phyloP scores from a whole-genome alignment of 352 stramenopile genomes.

The Pythium rishiriense region DNA sequence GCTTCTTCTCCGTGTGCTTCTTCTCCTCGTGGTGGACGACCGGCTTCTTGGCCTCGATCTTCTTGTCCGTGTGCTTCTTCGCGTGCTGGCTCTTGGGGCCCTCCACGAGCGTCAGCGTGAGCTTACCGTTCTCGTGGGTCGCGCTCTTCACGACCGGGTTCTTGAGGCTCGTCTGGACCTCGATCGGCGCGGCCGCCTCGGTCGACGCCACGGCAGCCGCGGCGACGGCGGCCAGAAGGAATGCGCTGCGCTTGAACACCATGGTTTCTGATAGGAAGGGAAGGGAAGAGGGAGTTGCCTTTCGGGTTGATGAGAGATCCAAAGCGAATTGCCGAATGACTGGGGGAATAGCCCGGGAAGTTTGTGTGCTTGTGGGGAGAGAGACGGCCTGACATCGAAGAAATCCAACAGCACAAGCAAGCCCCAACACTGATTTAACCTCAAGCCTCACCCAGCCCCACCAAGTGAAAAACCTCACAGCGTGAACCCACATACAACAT shows the following conservation, averaged over 20 bases:
- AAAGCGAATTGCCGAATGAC: constrained; percentile 33
- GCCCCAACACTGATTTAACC: constrained; percentile 32
- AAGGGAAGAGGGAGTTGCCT: background rate
- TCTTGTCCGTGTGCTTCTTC: constrained; percentile 21
- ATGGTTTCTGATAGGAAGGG: constrained; percentile 14
- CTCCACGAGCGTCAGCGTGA: constrained; percentile 17
- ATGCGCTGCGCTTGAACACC: constrained; percentile 31
- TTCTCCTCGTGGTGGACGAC: constrained; percentile 11
- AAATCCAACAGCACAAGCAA: constrained; percentile 7
- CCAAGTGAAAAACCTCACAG: constrained; percentile 15
- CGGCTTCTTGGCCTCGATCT: constrained; percentile 15
- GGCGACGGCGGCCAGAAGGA: constrained; percentile 20
- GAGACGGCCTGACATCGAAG: constrained; percentile 7
- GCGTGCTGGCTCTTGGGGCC: constrained; percentile 10
- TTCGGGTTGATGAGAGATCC: constrained; percentile 15
- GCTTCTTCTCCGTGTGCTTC: too few species aligned
- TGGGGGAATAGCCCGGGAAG: background rate
- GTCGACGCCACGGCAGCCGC: constrained; percentile 15
- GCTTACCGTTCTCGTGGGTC: background rate
- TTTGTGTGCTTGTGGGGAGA: constrained; percentile 11
- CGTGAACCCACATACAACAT: constrained; percentile 12
- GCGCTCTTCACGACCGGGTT: constrained; percentile 30
- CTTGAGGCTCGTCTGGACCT: constrained; percentile 27
- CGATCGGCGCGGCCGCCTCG: constrained; percentile 13
- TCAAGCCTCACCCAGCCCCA: constrained; percentile 7